Percentiles rank a stretch among this genome's conserved stretches.
These are phyloP conservation scores for Voacanga thouarsii DNA, from an alignment of 257 asterid species.

Conservation along the genomic window DNA sequence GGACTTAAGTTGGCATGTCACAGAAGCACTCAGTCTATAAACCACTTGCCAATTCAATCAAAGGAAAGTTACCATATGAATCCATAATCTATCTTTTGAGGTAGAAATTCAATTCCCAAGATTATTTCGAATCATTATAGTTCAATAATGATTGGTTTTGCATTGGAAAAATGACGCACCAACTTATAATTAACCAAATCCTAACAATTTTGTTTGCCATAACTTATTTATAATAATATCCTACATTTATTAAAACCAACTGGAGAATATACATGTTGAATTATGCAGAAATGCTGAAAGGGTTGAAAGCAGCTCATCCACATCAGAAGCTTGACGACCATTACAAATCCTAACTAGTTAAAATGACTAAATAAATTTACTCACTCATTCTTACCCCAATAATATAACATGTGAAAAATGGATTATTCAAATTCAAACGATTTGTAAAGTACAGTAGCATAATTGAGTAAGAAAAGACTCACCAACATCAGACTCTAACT, in stretches of 20 bases:
- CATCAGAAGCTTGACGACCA: neutral
- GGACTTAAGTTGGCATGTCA: neutral
- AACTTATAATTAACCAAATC: neutral
- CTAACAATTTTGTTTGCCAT: neutral
- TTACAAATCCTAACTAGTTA: neutral
- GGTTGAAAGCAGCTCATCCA: neutral
- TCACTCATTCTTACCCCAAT: neutral
- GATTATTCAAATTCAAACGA: neutral
- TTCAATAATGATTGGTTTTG: neutral
- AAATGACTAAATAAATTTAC: neutral
- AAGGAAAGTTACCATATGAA: neutral
- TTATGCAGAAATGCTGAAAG: neutral
- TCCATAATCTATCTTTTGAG: neutral
- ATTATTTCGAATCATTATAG: neutral
- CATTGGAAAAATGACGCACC: no score
- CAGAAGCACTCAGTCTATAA: neutral
- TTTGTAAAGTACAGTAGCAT: neutral
- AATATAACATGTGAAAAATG: neutral
- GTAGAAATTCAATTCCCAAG: neutral
- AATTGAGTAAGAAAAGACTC: conserved; percentile 26
- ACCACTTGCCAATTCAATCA: neutral
- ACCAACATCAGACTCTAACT: conserved; percentile 89
- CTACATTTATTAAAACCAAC: neutral
- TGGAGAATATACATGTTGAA: neutral
- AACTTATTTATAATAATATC: no score